Percentiles rank a stretch among this genome's conserved stretches.
Conservation (phyloP, 2,329 filamentous ascomycete species). For the Alternaria hordeiaustralica region DNA sequence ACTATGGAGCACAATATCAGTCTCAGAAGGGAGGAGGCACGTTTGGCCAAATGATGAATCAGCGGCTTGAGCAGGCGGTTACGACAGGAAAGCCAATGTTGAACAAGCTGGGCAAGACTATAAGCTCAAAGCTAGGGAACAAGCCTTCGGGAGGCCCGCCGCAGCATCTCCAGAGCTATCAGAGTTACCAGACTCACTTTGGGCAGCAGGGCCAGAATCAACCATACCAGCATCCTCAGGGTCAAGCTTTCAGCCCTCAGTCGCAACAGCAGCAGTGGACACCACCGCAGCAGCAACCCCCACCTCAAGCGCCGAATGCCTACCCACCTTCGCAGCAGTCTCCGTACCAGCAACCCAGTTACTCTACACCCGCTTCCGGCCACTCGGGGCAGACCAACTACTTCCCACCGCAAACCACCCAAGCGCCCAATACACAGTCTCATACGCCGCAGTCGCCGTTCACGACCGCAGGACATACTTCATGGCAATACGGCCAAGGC, state of each 20-base stretch:
- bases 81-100: slow-evolving; percentile 46
- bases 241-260: slow-evolving; percentile 22
- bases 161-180: slow-evolving; percentile 40
- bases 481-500: slow-evolving; percentile 19
- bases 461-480: slow-evolving; percentile 15
- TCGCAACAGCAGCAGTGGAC: slow-evolving; percentile 18
- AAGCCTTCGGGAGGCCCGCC: slow-evolving; percentile 34
- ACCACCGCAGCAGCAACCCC: slow-evolving; percentile 24
- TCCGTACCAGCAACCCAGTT: slow-evolving; percentile 32
- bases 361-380: slow-evolving; percentile 27
- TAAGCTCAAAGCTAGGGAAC: slow-evolving; percentile 42
- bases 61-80: slow-evolving; percentile 31
- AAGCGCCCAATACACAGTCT: slow-evolving; percentile 8
- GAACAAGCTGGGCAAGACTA: slow-evolving; percentile 46
- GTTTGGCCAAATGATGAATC: slow-evolving; percentile 44
- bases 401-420: slow-evolving; percentile 27
- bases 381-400: slow-evolving; percentile 37
- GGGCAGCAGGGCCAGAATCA: slow-evolving; percentile 27
- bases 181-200: slow-evolving; percentile 40
- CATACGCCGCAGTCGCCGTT: slow-evolving; percentile 23
- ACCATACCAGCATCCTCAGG: slow-evolving; percentile 22
- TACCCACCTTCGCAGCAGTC: slow-evolving; percentile 34
- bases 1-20: slow-evolving; percentile 19
- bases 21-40: slow-evolving; percentile 28
- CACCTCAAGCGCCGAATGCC: slow-evolving; percentile 21